Base-by-base conservation (phyloP, 768 basidiomycete genomes). In the Gymnopilus dilepis region DNA sequence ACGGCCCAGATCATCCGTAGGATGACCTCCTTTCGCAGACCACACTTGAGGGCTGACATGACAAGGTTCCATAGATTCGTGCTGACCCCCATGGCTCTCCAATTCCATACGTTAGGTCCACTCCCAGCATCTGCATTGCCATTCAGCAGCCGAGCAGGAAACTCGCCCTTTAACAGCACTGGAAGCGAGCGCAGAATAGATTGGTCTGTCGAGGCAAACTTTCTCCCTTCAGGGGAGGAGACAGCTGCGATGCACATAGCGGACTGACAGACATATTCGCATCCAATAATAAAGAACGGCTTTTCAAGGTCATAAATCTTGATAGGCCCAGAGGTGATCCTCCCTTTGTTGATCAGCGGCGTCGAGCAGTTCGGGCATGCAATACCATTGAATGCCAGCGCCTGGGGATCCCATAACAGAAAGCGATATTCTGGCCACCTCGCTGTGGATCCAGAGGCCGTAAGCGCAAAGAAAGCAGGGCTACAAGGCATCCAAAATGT, bases 341-440 rank as follows among this genome's bases (percentile, higher is more conserved):
- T 84, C 2, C 92, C 92, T 33, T 83, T 82, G 73, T 93, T 90
- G 33, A 71, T 65, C 38, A 94, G 81, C 0, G 87, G 81, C 4
- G 80, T 69, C 6, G 84, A 74, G 69, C 92, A 94, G 42, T 69
- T 78, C 0, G 91, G 89, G 65, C 92, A 94, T 1, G 85, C 79
- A 43, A 94, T 89, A 3, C 92, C 92, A 61, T 92, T 91, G 77
- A 93, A 91, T 8, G 92, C 86, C 48, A 94, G 84, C 0, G 91
- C 89, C 51, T 88, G 86, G 0, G 92, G 92, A 62, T 94, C 92
- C 92, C 92, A 94, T 66, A 91, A 94, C n/a, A 94, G 76, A 74
- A 94, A 94, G 3, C 84, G 85, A 64, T 92, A 88, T 56, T 91
- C 86, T 6, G 88, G 86, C 0, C 85, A 89, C 38, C 90, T 86